Evolutionary conservation across 108 stramenopile species (phyloP).

Genomic region (Chaetoceros tenuissimus): DNA sequence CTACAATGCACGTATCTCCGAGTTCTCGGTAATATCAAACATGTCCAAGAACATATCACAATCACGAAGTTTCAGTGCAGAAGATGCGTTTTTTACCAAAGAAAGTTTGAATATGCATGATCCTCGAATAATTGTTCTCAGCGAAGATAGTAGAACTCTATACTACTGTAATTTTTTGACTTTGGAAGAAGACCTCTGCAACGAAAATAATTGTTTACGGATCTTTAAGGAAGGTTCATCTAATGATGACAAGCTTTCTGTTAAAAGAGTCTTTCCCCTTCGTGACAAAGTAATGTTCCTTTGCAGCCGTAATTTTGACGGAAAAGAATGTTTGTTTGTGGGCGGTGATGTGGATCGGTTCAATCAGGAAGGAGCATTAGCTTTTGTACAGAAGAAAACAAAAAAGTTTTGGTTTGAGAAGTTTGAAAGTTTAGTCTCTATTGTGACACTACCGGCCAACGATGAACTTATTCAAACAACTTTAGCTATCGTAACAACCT

Average conservation of each 20-base stretch:
- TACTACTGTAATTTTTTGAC: not conserved
- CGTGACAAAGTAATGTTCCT: not conserved
- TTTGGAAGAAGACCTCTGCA: not conserved
- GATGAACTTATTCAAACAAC: conserved; percentile 26
- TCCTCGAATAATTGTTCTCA: not conserved
- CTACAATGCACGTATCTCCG: too few species aligned
- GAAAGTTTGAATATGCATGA: not conserved
- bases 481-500: conserved; percentile 55
- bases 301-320: not conserved
- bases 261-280: not conserved
- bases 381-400: not conserved
- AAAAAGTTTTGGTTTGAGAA: conserved; percentile 39
- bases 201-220: not conserved
- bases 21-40: too few species aligned
- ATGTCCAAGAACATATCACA: too few species aligned
- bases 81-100: not conserved
- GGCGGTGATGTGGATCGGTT: not conserved
- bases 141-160: not conserved
- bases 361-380: not conserved
- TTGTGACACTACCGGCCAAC: conserved; percentile 45
- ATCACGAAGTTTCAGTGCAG: too few species aligned
- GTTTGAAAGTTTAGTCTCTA: conserved; percentile 42
- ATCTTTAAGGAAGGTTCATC: not conserved
- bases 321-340: not conserved
- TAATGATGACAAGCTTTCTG: not conserved